Evolutionary conservation across 2,329 filamentous ascomycete species (phyloP).

Genomic region (Cephalotrichum gorgonifer): DNA sequence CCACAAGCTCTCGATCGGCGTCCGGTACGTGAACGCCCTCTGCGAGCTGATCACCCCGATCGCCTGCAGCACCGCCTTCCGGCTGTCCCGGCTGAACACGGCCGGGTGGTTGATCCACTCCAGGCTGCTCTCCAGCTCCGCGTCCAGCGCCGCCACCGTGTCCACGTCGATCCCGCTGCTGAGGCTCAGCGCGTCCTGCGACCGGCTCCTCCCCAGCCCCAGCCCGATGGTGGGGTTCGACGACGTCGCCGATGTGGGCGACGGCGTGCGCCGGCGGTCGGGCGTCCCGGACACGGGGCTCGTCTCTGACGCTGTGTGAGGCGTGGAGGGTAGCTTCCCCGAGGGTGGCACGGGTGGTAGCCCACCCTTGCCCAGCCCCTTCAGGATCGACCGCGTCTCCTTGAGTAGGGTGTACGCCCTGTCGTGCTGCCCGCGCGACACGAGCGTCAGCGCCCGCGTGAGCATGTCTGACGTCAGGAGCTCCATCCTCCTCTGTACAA

Average conservation of each 20-base stretch:
- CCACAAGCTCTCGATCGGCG: conserved; percentile 82
- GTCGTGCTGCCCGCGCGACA: conserved; percentile 86
- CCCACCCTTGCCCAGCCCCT: conserved; percentile 89
- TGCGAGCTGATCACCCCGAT: conserved; percentile 96
- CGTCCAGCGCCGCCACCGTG: conserved; percentile 78
- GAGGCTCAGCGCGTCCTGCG: conserved; percentile 47
- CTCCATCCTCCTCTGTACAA: conserved; percentile 96
- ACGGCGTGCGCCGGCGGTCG: conserved; percentile 45
- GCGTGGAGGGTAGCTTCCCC: conserved; percentile 31
- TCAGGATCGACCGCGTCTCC: conserved; percentile 90
- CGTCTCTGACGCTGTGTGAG: conserved; percentile 31
- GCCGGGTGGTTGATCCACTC: conserved; percentile 98
- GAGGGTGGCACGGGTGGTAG: conserved; percentile 70
- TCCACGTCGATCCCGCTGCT: conserved; percentile 69
- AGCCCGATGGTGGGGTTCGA: conserved; percentile 25
- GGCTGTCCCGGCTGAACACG: conserved; percentile 84
- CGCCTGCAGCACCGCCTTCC: conserved; percentile 90
- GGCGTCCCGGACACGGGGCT: conserved; percentile 33
- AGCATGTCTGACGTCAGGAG: conserved; percentile 97
- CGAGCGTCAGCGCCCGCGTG: conserved; percentile 79
- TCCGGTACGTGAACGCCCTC: conserved; percentile 85
- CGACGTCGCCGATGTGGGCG: conserved; percentile 38
- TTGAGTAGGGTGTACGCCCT: conserved; percentile 84
- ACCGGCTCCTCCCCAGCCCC: conserved; percentile 37
- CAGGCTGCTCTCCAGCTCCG: conserved; percentile 78